phyloP scores from a whole-genome alignment of 176 grass and related monocot genomes.

The Juncus effusus region DNA sequence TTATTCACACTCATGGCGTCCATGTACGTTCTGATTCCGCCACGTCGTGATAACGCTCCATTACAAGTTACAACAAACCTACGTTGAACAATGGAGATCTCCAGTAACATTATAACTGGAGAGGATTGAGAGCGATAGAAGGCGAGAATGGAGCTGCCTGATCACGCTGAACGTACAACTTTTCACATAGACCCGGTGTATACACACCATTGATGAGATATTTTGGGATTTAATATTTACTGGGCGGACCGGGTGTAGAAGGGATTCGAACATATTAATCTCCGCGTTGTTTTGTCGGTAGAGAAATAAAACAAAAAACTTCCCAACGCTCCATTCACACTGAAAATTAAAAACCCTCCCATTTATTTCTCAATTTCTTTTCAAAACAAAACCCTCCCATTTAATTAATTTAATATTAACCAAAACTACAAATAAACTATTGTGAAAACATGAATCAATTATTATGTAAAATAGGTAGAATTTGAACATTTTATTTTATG shows the following conservation, averaged over 20 bases:
- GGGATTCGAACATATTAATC: not conserved
- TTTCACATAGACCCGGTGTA: not conserved
- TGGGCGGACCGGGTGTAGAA: not conserved
- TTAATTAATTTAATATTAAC: no score
- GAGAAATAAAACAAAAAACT: conserved; percentile 3
- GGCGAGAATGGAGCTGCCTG: not conserved
- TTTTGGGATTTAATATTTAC: not conserved
- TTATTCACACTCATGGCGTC: not conserved
- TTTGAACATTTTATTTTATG: not conserved
- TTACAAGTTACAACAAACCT: not conserved
- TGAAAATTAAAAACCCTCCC: no score
- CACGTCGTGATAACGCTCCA: not conserved
- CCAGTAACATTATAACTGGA: not conserved
- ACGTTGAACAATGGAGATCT: not conserved
- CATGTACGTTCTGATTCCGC: not conserved
- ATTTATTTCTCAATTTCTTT: no score
- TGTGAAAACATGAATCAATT: not conserved
- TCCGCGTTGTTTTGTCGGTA: conserved; percentile 30
- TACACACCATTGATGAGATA: not conserved
- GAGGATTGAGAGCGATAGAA: not conserved
- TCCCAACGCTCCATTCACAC: conserved; percentile 7
- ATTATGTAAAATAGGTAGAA: not conserved
- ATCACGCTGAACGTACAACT: not conserved
- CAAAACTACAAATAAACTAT: no score
- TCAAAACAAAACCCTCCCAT: no score